These are phyloP conservation scores for Kodamaea derodonti DNA, from an alignment of 1,139 yeast species.

Conservation along the genomic window DNA sequence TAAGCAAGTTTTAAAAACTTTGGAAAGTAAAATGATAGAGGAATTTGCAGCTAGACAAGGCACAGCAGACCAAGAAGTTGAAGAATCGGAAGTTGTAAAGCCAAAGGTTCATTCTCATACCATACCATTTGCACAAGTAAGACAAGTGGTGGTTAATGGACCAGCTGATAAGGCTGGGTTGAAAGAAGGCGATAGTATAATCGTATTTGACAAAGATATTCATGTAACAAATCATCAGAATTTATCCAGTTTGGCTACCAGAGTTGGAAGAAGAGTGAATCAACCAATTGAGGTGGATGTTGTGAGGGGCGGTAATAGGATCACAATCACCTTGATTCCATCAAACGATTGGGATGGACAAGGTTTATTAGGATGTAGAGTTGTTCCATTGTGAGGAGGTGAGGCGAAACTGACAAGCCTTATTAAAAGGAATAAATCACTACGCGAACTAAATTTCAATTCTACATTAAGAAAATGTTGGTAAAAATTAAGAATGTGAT, in stretches of 20 bases:
- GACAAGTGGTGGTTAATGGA: conserved; percentile 43
- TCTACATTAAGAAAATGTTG: too few species aligned
- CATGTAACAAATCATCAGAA: conserved; percentile 51
- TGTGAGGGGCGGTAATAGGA: conserved; percentile 23
- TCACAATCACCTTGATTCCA: conserved; percentile 45
- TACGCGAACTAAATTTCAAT: too few species aligned
- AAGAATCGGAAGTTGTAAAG: background rate
- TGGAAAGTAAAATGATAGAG: conserved; percentile 44
- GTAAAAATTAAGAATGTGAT: too few species aligned
- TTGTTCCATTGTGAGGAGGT: conserved; percentile 46
- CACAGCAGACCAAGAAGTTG: conserved; percentile 5
- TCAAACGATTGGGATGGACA: conserved; percentile 61
- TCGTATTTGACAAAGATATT: conserved; percentile 47
- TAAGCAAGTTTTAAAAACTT: conserved; percentile 40
- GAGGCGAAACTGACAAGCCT: too few species aligned
- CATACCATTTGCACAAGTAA: conserved; percentile 58
- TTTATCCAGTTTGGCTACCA: conserved; percentile 35
- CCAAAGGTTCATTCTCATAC: background rate
- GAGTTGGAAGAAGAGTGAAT: conserved; percentile 25
- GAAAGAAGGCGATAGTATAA: conserved; percentile 44
- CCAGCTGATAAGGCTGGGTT: conserved; percentile 47
- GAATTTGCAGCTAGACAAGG: conserved; percentile 29
- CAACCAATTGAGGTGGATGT: conserved; percentile 32
- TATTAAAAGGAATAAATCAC: too few species aligned
- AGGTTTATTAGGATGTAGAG: conserved; percentile 71